Percentiles rank a stretch among this genome's conserved stretches.
phyloP scores from a whole-genome alignment of 768 basidiomycete genomes.

The Clavaria fumosa region DNA sequence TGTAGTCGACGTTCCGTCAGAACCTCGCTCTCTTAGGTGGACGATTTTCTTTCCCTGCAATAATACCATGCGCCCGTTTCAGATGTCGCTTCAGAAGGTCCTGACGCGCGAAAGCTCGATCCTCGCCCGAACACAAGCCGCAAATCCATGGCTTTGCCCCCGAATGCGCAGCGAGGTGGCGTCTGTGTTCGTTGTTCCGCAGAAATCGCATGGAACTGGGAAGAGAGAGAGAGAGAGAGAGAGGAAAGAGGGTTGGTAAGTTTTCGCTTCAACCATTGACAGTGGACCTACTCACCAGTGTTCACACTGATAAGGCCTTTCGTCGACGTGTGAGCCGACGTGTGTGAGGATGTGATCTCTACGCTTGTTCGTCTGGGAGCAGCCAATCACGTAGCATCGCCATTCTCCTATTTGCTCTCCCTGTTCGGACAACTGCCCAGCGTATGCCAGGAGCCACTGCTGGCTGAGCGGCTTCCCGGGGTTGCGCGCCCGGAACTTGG shows the following conservation, averaged over 20 bases:
- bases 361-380: conserved; percentile 53
- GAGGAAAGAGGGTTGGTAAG: too few relatives aligned
- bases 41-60: conserved; percentile 17
- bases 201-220: conserved; percentile 44
- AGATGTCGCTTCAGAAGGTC: conserved; percentile 55
- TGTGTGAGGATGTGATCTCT: conserved; percentile 64
- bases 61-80: conserved; percentile 35
- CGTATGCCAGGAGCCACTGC: conserved; percentile 50
- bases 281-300: conserved; percentile 34
- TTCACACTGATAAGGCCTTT: conserved; percentile 48
- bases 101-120: conserved; percentile 45
- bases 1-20: background rate
- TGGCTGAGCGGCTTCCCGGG: conserved; percentile 47
- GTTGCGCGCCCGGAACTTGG: conserved; percentile 35
- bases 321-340: conserved; percentile 56
- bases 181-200: conserved; percentile 65
- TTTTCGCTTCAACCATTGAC: conserved; percentile 2
- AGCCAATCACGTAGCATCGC: conserved; percentile 54
- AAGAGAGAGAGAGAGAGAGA: too few relatives aligned
- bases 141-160: conserved; percentile 46
- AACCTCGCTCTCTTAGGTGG: conserved; percentile 4
- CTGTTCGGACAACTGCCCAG: conserved; percentile 42
- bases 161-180: conserved; percentile 53
- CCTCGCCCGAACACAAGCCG: conserved; percentile 30
- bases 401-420: conserved; percentile 46